A percentile compares a stretch with the other conserved stretches of the same genome.
phyloP scores from a whole-genome alignment of 2,329 filamentous ascomycete species.

The Sclerotinia glacialis region DNA sequence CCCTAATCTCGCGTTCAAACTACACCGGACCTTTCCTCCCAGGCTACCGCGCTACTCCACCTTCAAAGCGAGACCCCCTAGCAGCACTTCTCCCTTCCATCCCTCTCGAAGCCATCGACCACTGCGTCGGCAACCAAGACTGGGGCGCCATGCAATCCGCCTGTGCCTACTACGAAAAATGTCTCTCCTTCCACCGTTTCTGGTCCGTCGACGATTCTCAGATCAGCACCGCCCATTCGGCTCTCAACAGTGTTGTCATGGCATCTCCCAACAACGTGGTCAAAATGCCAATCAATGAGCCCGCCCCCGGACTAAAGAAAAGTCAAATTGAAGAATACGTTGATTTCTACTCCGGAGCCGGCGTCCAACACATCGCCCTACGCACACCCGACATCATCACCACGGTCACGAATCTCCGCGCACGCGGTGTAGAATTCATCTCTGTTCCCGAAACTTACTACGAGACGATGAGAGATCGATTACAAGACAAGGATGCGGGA shows the following conservation, averaged over 20 bases:
- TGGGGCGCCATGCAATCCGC: conserved; percentile 80
- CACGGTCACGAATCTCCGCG: conserved; percentile 73
- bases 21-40: conserved; percentile 81
- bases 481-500: conserved; percentile 53
- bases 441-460: conserved; percentile 86
- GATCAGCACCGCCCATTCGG: conserved; percentile 89
- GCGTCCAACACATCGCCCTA: conserved; percentile 91
- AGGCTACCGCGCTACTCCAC: conserved; percentile 62
- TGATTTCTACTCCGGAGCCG: conserved; percentile 82
- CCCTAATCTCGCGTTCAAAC: conserved; percentile 68
- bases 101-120: conserved; percentile 74
- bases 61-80: conserved; percentile 40
- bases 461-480: conserved; percentile 66
- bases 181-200: conserved; percentile 92
- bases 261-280: conserved; percentile 77
- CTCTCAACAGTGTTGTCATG: conserved; percentile 88
- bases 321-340: conserved; percentile 94
- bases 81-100: conserved; percentile 57
- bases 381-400: conserved; percentile 76
- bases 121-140: conserved; percentile 96
- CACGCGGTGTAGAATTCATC: conserved; percentile 92
- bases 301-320: conserved; percentile 83
- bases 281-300: conserved; percentile 99
- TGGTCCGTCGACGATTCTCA: conserved; percentile 94
- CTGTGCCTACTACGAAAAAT: conserved; percentile 74